phyloP scores from a whole-genome alignment of 768 basidiomycete species.

The Lactarius quietus region DNA sequence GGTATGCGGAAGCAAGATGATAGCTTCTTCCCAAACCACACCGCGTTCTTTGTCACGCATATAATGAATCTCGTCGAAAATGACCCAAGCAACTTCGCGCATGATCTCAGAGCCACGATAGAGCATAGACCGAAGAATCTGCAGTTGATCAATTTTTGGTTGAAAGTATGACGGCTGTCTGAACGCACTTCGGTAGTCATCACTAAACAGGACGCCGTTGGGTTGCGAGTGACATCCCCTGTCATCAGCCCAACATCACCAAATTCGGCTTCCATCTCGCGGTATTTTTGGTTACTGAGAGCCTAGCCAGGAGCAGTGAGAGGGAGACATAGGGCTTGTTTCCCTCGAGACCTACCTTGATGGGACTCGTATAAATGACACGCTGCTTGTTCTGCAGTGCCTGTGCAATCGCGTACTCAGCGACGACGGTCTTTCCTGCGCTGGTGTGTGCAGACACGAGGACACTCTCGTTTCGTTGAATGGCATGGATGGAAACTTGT shows the following conservation, averaged over 20 bases:
- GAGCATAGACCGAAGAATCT: slow-evolving; percentile 98
- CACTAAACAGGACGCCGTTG: slow-evolving; percentile 92
- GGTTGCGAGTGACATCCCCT: slow-evolving; percentile 98
- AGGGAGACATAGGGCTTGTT: slow-evolving; percentile 3
- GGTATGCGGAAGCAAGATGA: slow-evolving; percentile 92
- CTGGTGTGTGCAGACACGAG: slow-evolving; percentile 98
- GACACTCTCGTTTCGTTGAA: slow-evolving; percentile 96
- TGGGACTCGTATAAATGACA: slow-evolving; percentile 98
- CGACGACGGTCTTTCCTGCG: slow-evolving; percentile 98
- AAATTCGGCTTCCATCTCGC: slow-evolving; percentile 96
- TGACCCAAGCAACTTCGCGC: slow-evolving; percentile 99
- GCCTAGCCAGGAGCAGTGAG: slow-evolving; percentile 53
- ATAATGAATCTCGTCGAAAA: slow-evolving; percentile 99
- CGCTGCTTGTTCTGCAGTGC: slow-evolving; percentile 91
- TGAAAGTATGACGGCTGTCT: background rate
- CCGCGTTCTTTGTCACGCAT: slow-evolving; percentile 99
- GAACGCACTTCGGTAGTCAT: slow-evolving; percentile 94
- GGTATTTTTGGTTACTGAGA: slow-evolving; percentile 97
- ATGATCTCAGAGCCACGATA: slow-evolving; percentile 98
- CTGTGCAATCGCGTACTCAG: slow-evolving; percentile 98
- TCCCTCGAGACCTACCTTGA: slow-evolving; percentile 69
- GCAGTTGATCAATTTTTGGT: slow-evolving; percentile 8
- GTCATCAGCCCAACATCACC: slow-evolving; percentile 99
- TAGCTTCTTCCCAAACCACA: slow-evolving; percentile 99
- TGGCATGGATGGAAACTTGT: slow-evolving; percentile 88